These are phyloP conservation scores for Starmerella bombicola DNA, from an alignment of 805 yeast species.

Conservation along the genomic window DNA sequence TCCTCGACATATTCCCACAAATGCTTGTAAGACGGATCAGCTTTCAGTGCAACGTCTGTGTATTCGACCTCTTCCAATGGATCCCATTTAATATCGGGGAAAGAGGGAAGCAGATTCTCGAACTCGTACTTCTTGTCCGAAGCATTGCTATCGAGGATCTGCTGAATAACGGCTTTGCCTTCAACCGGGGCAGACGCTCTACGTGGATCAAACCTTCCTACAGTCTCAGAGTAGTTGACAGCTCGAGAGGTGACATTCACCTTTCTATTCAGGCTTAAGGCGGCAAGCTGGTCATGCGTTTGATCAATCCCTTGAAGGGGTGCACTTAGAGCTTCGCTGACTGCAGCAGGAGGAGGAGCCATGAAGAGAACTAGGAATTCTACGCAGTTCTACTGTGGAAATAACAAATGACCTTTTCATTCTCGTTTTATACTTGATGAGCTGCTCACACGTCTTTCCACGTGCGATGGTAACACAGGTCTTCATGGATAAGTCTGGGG, in stretches of 20 bases:
- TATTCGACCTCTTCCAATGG: slow-evolving; percentile 22
- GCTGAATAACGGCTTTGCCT: slow-evolving; percentile 6
- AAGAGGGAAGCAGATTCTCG: slow-evolving; percentile 25
- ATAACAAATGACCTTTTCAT: no score
- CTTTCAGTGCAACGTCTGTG: slow-evolving; percentile 24
- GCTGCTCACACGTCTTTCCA: no score
- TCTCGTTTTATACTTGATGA: no score
- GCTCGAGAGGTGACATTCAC: background rate
- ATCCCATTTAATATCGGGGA: slow-evolving; percentile 28
- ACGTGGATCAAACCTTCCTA: slow-evolving; percentile 12
- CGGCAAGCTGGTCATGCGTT: slow-evolving; percentile 6
- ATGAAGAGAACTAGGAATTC: no score
- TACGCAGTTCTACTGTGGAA: no score
- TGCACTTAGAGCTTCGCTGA: background rate
- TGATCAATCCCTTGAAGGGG: slow-evolving; percentile 1
- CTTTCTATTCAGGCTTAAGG: background rate
- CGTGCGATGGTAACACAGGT: no score
- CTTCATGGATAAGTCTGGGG: no score
- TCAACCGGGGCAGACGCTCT: slow-evolving; percentile 3
- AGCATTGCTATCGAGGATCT: slow-evolving; percentile 2
- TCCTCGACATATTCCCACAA: slow-evolving; percentile 24
- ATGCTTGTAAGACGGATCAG: slow-evolving; percentile 25
- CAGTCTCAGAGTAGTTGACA: background rate
- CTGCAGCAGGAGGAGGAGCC: slow-evolving; percentile 13
- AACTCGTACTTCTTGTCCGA: slow-evolving; percentile 21